Evolutionary conservation across 345 rosid species (phyloP).

Genomic region (Salix brachista): DNA sequence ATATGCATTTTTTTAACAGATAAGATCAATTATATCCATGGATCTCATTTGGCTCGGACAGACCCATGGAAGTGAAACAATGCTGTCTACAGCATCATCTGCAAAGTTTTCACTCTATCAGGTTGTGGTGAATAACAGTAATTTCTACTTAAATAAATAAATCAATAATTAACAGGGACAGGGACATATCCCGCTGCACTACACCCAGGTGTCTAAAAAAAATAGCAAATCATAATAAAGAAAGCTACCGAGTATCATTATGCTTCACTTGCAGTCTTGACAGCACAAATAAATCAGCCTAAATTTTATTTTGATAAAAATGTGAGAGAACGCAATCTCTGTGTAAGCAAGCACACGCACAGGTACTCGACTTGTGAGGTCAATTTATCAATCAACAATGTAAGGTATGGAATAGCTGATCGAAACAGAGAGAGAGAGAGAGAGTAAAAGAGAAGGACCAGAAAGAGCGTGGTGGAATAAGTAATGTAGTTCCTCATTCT

Average conservation of each 20-base stretch:
- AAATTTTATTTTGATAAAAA: neutral
- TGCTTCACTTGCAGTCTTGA: neutral
- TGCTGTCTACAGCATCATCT: neutral
- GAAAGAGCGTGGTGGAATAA: conserved; percentile 35
- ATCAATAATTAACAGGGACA: no score
- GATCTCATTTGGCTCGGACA: neutral
- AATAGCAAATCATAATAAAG: neutral
- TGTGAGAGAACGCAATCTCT: neutral
- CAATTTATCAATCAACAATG: neutral
- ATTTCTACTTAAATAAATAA: no score
- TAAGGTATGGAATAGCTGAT: neutral
- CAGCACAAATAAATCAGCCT: neutral
- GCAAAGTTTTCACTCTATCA: neutral
- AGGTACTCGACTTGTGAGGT: neutral
- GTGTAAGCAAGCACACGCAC: neutral
- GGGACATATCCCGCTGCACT: neutral
- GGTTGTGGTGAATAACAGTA: no score
- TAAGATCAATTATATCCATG: neutral
- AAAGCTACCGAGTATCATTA: neutral
- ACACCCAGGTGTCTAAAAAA: neutral
- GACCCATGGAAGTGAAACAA: neutral
- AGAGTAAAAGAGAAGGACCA: conserved; percentile 7
- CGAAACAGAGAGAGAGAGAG: neutral
- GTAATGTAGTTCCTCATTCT: conserved; percentile 38
- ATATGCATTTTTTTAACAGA: neutral